Percentiles rank a stretch among this genome's conserved stretches.
These are phyloP conservation scores for Amorphotheca resinae DNA, from an alignment of 495 filamentous ascomycete genomes.

Conservation along the genomic window DNA sequence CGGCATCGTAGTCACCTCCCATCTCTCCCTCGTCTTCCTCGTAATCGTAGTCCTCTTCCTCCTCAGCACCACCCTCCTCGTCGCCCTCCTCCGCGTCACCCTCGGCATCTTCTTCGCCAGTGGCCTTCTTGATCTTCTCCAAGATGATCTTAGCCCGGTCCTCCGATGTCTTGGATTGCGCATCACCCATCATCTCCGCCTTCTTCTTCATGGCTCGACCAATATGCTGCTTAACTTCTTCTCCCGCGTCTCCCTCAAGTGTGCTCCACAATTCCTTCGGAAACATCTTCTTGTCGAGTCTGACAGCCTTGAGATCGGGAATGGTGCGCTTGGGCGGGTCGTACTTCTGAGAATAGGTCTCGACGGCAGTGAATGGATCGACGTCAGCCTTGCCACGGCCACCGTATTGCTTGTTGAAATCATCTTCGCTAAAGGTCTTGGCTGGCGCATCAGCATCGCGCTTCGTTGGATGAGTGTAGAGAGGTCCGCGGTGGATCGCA, in stretches of 20 bases:
- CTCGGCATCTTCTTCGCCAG: slow-evolving; percentile 24
- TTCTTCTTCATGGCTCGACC: slow-evolving; percentile 22
- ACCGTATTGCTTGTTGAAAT: slow-evolving; percentile 36
- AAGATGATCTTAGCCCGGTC: slow-evolving; percentile 19
- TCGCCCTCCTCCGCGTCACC: slow-evolving; percentile 31
- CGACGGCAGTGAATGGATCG: slow-evolving; percentile 39
- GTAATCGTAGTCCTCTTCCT: slow-evolving; percentile 24
- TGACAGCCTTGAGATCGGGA: slow-evolving; percentile 31
- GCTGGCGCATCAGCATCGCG: slow-evolving; percentile 15
- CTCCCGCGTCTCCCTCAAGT: slow-evolving; percentile 31
- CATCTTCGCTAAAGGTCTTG: slow-evolving; percentile 33
- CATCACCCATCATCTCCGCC: slow-evolving; percentile 19
- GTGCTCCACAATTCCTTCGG: slow-evolving; percentile 39
- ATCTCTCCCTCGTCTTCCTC: slow-evolving; percentile 29
- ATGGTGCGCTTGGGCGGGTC: slow-evolving; percentile 29
- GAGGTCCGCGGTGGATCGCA: slow-evolving; percentile 33
- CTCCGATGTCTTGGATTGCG: slow-evolving; percentile 6
- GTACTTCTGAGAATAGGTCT: slow-evolving; percentile 37
- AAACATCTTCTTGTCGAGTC: slow-evolving; percentile 36
- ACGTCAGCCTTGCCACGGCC: slow-evolving; percentile 32
- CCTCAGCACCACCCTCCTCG: slow-evolving; percentile 25
- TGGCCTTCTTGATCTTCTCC: slow-evolving; percentile 23
- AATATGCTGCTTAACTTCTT: slow-evolving; percentile 7
- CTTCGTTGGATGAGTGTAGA: slow-evolving; percentile 33
- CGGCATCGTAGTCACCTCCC: slow-evolving; percentile 43